These are phyloP conservation scores for Colletotrichum incanum DNA, from an alignment of 2,329 filamentous ascomycete genomes.

Conservation along the genomic window DNA sequence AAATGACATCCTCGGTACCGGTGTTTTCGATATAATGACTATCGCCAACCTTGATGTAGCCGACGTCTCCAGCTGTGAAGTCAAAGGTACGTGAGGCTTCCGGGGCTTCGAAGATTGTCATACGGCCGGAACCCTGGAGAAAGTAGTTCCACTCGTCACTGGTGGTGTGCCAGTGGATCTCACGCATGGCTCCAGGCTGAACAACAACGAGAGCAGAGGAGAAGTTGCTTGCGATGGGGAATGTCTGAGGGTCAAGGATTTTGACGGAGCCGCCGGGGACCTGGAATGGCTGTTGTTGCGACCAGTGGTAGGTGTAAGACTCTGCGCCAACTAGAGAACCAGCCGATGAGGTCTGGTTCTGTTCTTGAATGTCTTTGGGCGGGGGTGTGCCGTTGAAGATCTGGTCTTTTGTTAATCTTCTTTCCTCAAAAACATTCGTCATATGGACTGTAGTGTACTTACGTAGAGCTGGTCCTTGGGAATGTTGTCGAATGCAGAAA, in stretches of 20 bases:
- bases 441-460: neutral
- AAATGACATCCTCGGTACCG: constrained; percentile 69
- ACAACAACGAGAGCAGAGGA: constrained; percentile 71
- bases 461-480: constrained; percentile 63
- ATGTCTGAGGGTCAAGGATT: constrained; percentile 70
- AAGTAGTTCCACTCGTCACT: constrained; percentile 76
- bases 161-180: constrained; percentile 75
- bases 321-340: constrained; percentile 57
- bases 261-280: constrained; percentile 73
- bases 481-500: constrained; percentile 63
- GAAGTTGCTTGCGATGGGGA: constrained; percentile 70
- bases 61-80: constrained; percentile 72
- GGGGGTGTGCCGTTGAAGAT: constrained; percentile 68
- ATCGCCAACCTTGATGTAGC: constrained; percentile 69
- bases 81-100: constrained; percentile 69
- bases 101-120: constrained; percentile 70
- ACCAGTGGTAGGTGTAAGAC: constrained; percentile 67
- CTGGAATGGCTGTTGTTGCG: constrained; percentile 64
- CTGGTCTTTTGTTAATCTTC: neutral
- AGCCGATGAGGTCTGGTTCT: constrained; percentile 63
- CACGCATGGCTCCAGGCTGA: constrained; percentile 75
- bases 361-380: constrained; percentile 60
- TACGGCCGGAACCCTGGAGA: constrained; percentile 68
- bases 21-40: constrained; percentile 76
- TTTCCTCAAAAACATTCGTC: rapidly evolving